Conservation (phyloP, 164 flowering plant genomes). For the Protea cynaroides region DNA sequence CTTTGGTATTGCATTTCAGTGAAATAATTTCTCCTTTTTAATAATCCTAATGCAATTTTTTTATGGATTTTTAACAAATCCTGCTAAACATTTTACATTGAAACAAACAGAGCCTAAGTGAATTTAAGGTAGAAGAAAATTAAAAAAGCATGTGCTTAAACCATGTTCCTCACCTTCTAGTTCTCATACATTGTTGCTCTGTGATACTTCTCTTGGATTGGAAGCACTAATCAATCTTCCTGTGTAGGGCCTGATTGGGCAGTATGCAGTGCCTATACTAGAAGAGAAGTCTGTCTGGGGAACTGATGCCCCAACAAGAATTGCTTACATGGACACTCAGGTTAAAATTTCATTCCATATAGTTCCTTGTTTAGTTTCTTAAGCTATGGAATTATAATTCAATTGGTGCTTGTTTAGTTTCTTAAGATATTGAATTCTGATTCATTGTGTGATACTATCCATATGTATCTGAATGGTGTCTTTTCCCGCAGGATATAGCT, state of each 20-base stretch:
- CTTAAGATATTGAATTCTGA: not conserved
- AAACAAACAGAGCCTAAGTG: too few species aligned
- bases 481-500: conserved; percentile 69
- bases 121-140: not conserved
- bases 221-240: conserved; percentile 7
- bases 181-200: not conserved
- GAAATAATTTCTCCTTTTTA: too few species aligned
- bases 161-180: not conserved
- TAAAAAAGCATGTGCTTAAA: not conserved
- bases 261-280: conserved; percentile 93
- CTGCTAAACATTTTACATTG: too few species aligned
- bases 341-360: conserved; percentile 25
- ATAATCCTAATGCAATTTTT: too few species aligned
- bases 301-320: conserved; percentile 95
- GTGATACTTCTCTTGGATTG: not conserved
- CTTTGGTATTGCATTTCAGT: too few species aligned
- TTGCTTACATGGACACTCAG: conserved; percentile 99
- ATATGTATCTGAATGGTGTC: conserved; percentile 2
- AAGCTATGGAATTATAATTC: not conserved
- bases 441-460: not conserved
- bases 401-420: not conserved
- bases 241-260: conserved; percentile 88
- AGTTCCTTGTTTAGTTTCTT: not conserved
- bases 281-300: conserved; percentile 99
- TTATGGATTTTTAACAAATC: too few species aligned